A percentile compares a stretch with the other conserved stretches of the same genome.
These are phyloP conservation scores for Xerocomus amazonicus DNA, from an alignment of 1,284 basidiomycete species.

Conservation along the genomic window DNA sequence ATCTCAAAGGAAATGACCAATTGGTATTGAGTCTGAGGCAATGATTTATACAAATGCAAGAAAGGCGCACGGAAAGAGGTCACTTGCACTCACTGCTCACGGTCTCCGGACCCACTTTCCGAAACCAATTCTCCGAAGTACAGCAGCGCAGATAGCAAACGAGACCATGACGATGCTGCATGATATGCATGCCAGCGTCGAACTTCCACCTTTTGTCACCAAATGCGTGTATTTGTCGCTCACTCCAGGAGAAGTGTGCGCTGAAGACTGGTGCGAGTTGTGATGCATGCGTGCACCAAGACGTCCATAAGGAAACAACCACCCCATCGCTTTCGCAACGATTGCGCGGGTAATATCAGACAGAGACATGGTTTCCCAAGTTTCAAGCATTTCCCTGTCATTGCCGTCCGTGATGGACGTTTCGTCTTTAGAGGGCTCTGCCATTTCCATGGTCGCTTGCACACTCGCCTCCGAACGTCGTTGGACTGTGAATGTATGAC, in stretches of 20 bases:
- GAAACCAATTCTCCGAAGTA: constrained; percentile 26
- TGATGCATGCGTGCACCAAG: background rate
- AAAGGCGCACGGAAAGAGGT: no score
- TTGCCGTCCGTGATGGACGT: background rate
- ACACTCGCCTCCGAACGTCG: constrained; percentile 1
- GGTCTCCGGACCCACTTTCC: constrained; percentile 24
- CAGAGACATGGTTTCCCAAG: constrained; percentile 7
- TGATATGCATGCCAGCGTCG: constrained; percentile 14
- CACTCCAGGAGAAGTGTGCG: background rate
- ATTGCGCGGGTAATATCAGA: constrained; percentile 17
- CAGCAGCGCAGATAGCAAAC: constrained; percentile 25
- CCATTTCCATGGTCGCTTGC: background rate
- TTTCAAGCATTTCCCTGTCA: background rate
- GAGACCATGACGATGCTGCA: constrained; percentile 29
- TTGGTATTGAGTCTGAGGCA: background rate
- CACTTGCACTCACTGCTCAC: constrained; percentile 13
- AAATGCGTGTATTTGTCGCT: constrained; percentile 3
- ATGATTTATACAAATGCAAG: background rate
- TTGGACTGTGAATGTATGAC: background rate
- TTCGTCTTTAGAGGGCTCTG: background rate
- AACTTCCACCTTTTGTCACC: constrained; percentile 3
- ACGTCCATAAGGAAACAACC: constrained; percentile 24
- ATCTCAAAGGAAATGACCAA: no score
- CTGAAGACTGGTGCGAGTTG: background rate
- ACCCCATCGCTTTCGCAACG: constrained; percentile 19